Evolutionary conservation across 2,329 filamentous ascomycete genomes (phyloP).

Genomic region (Nothophaeocryptopus gaeumannii): DNA sequence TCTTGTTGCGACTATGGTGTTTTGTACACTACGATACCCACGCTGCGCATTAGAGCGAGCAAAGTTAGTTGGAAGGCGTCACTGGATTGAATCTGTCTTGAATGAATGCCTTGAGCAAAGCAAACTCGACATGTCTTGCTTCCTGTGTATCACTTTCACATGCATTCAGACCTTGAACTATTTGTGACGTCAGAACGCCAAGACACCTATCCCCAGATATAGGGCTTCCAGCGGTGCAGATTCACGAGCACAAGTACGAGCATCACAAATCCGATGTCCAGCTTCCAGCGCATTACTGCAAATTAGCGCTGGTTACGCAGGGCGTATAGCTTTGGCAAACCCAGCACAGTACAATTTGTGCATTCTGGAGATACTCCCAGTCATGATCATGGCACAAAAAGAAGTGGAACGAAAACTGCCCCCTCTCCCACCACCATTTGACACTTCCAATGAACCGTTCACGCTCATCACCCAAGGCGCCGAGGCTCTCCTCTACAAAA

Average conservation of each 20-base stretch:
- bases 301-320: no score
- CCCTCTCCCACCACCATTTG: conserved; percentile 63
- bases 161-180: neutral
- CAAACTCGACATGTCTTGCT: neutral
- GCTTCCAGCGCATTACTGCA: no score
- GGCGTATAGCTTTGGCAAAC: no score
- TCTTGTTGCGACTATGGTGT: neutral
- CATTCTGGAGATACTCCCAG: no score
- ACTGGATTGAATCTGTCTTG: neutral
- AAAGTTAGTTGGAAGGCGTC: conserved; percentile 14
- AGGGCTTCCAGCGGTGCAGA: no score
- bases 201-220: no score
- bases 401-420: neutral
- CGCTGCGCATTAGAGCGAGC: conserved; percentile 16
- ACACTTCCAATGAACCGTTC: conserved; percentile 58
- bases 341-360: no score
- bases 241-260: no score
- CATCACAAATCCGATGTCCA: no score
- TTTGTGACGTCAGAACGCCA: no score
- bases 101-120: neutral
- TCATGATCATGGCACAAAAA: no score
- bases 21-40: conserved; percentile 24
- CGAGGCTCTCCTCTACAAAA: conserved; percentile 90
- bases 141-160: neutral
- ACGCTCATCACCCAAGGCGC: conserved; percentile 85